phyloP scores from a whole-genome alignment of 139 green algal species.

The Tetradesmus lagerheimii region DNA sequence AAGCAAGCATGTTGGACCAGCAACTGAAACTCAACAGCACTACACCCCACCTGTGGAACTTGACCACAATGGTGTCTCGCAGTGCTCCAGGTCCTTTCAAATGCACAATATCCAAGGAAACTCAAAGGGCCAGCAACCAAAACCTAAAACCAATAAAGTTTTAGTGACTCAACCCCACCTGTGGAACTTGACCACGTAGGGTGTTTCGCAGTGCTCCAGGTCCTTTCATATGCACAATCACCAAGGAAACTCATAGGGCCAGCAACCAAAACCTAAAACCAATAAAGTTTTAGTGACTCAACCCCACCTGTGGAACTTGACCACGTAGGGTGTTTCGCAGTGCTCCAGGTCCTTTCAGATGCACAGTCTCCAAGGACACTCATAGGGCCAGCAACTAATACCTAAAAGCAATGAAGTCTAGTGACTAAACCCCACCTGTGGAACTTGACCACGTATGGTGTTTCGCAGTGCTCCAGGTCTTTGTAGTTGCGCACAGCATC shows the following conservation, averaged over 20 bases:
- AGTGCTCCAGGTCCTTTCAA: background rate
- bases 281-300: too few species aligned
- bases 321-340: conserved; percentile 95
- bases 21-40: too few species aligned
- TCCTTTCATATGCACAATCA: background rate
- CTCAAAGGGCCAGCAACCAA: background rate
- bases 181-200: too few species aligned
- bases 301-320: conserved; percentile 90
- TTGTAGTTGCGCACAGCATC: conserved; percentile 73
- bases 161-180: too few species aligned
- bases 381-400: background rate
- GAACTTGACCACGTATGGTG: conserved; percentile 96
- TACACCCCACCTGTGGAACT: background rate
- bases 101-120: background rate
- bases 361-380: background rate
- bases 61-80: background rate
- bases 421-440: conserved; percentile 61
- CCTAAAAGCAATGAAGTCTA: background rate
- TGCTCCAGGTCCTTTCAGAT: conserved; percentile 82
- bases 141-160: background rate
- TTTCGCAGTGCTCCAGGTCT: conserved; percentile 94
- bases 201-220: too few species aligned
- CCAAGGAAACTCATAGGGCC: too few species aligned
- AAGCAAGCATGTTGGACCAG: background rate
- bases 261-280: background rate